A percentile compares a stretch with the other conserved stretches of the same genome.
These are phyloP conservation scores for Tilletia caries DNA, from an alignment of 1,284 basidiomycete genomes.

Conservation along the genomic window DNA sequence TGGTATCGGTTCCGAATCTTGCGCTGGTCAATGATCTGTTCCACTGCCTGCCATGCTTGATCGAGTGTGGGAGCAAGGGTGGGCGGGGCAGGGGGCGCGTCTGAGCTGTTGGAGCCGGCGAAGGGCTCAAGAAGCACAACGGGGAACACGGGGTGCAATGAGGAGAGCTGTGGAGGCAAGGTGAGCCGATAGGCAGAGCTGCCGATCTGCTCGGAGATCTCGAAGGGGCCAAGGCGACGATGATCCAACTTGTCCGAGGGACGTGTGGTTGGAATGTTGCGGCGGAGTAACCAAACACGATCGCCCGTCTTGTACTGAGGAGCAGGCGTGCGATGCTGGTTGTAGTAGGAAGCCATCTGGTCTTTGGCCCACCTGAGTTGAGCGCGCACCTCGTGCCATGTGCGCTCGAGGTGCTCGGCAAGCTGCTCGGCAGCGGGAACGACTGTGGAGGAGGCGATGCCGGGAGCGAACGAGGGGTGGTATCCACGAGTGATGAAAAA, in stretches of 20 bases:
- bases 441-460: background rate
- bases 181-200: background rate
- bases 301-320: background rate
- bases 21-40: too few relatives aligned
- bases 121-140: background rate
- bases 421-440: background rate
- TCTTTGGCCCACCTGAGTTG: too few relatives aligned
- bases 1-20: too few relatives aligned
- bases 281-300: background rate
- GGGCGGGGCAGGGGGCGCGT: too few relatives aligned
- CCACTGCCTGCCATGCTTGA: too few relatives aligned
- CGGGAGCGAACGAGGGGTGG: conserved; percentile 6
- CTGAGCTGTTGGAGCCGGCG: too few relatives aligned
- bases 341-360: background rate
- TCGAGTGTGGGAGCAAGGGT: too few relatives aligned
- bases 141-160: background rate
- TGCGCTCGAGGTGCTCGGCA: background rate
- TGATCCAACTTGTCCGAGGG: conserved; percentile 8
- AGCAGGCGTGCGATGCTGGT: background rate
- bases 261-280: background rate
- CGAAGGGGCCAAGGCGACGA: conserved; percentile 4
- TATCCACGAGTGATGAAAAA: conserved; percentile 12
- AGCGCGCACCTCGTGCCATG: too few relatives aligned
- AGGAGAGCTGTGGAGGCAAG: background rate
- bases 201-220: conserved; percentile 4